These are phyloP conservation scores for Mortierella polycephala DNA, from an alignment of 371 early-diverging fungal species.

Conservation along the genomic window DNA sequence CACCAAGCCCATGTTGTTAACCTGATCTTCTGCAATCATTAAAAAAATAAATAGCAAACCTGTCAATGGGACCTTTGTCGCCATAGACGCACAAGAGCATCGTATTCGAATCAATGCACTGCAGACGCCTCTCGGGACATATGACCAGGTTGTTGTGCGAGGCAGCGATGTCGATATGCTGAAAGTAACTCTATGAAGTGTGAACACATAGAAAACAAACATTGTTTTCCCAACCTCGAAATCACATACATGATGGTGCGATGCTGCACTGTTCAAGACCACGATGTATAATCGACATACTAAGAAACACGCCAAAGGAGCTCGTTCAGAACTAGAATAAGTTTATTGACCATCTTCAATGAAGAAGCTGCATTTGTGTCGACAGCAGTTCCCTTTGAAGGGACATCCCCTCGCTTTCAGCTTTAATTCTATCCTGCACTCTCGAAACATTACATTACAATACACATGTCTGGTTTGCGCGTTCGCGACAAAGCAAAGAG, in stretches of 20 bases:
- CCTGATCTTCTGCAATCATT: neutral
- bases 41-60: conserved; percentile 19
- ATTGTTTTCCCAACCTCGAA: neutral
- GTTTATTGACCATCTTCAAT: no score
- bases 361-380: no score
- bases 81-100: conserved; percentile 62
- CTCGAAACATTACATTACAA: no score
- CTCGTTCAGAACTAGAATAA: no score
- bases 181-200: conserved; percentile 19
- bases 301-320: no score
- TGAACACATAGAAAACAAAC: neutral
- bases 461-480: no score
- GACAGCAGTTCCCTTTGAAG: neutral
- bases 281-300: no score
- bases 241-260: neutral
- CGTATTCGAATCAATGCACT: conserved; percentile 60
- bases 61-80: conserved; percentile 57
- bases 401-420: conserved; percentile 4
- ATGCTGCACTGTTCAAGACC: neutral
- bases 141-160: conserved; percentile 61
- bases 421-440: neutral
- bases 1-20: neutral
- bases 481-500: no score
- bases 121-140: conserved; percentile 61
- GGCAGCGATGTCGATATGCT: conserved; percentile 61